Conservation (phyloP, 1,284 basidiomycete genomes). For the Ustilago sp. region DNA sequence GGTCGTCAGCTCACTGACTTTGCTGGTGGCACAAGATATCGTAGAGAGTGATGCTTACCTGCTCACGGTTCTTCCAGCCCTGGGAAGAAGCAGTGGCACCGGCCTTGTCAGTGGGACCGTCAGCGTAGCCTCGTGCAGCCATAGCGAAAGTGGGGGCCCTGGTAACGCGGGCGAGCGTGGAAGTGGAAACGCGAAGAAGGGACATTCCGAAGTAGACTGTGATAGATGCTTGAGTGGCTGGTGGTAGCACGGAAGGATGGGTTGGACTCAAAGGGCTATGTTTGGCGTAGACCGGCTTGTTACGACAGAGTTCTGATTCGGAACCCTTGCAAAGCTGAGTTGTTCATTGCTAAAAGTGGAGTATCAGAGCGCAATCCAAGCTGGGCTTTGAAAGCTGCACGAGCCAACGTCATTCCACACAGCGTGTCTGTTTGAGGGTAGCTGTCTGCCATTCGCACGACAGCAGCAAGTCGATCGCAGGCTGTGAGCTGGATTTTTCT, state of each 20-base stretch:
- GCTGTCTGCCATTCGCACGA: slow-evolving; percentile 22
- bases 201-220: slow-evolving; percentile 30
- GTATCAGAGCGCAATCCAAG: slow-evolving; percentile 12
- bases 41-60: slow-evolving; percentile 34
- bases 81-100: slow-evolving; percentile 56
- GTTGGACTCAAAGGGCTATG: neutral
- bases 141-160: slow-evolving; percentile 49
- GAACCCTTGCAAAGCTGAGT: slow-evolving; percentile 9
- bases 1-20: neutral
- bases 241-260: slow-evolving; percentile 5
- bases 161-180: slow-evolving; percentile 46
- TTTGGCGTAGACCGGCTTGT: slow-evolving; percentile 1
- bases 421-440: neutral
- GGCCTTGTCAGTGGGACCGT: slow-evolving; percentile 50
- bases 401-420: slow-evolving; percentile 43
- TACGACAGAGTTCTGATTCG: neutral
- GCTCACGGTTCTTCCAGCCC: slow-evolving; percentile 57
- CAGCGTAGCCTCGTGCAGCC: slow-evolving; percentile 52
- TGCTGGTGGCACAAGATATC: neutral
- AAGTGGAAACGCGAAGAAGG: slow-evolving; percentile 50
- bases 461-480: slow-evolving; percentile 7
- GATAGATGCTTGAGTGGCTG: slow-evolving; percentile 14
- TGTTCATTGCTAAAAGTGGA: slow-evolving; percentile 18
- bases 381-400: slow-evolving; percentile 14
- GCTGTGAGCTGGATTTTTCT: neutral